These are phyloP conservation scores for Elymus sibiricus DNA, from an alignment of 176 grass and related monocot genomes.

Conservation along the genomic window DNA sequence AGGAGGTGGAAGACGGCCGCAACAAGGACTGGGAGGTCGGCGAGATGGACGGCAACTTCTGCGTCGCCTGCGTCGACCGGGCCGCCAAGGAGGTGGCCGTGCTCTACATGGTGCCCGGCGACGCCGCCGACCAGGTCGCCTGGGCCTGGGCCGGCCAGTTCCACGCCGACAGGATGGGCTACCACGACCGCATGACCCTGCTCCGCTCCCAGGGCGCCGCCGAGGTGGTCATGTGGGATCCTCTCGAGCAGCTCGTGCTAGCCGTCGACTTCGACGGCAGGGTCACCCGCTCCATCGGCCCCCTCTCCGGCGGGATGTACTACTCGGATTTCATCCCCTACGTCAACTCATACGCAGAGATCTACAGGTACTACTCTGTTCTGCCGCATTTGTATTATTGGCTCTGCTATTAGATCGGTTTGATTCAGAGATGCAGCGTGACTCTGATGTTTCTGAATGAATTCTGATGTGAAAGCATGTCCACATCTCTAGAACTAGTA, in stretches of 20 bases:
- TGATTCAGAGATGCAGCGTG: background rate
- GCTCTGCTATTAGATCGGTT: background rate
- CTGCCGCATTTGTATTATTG: background rate
- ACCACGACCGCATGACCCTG: background rate
- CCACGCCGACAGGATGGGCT: conserved; percentile 1
- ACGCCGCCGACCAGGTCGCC: background rate
- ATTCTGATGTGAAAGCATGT: background rate
- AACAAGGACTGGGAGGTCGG: conserved; percentile 48
- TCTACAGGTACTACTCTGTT: conserved; percentile 28
- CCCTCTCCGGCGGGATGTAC: background rate
- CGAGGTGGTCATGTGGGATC: conserved; percentile 48
- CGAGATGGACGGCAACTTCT: conserved; percentile 44
- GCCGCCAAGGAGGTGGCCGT: background rate
- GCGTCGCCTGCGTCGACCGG: conserved; percentile 11
- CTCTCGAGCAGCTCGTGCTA: background rate
- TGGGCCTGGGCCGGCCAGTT: background rate
- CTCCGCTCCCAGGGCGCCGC: conserved; percentile 36
- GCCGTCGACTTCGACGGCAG: conserved; percentile 35
- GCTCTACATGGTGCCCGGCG: background rate
- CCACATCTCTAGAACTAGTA: background rate
- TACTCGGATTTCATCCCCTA: conserved; percentile 53
- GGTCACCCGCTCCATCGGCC: background rate
- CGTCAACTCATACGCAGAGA: conserved; percentile 26
- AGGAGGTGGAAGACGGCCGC: background rate
- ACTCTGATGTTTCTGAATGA: background rate